Conservation (phyloP, 2,329 filamentous ascomycete species). For the Scytalidium sp. region DNA sequence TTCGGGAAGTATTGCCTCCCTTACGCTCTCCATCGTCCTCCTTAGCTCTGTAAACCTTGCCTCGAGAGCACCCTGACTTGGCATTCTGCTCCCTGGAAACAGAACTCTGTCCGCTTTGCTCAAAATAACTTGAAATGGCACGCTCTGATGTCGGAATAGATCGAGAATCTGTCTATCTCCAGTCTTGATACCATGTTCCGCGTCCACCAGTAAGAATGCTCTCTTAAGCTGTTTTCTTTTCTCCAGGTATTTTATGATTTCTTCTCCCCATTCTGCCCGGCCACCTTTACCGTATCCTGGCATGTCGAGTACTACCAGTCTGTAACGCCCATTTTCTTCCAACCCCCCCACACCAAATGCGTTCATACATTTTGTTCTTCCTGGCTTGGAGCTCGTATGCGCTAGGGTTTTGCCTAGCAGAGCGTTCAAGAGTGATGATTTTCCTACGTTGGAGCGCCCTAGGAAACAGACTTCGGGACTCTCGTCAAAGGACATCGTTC, state of each 20-base stretch:
- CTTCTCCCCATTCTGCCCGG: conserved; percentile 57
- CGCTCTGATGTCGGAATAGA: conserved; percentile 50
- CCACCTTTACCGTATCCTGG: conserved; percentile 67
- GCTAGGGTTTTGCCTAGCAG: conserved; percentile 51
- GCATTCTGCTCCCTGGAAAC: conserved; percentile 25
- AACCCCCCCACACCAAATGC: conserved; percentile 56
- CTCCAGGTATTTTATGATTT: conserved; percentile 67
- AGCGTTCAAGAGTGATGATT: conserved; percentile 64
- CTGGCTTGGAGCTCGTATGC: conserved; percentile 55
- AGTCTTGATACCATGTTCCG: conserved; percentile 60
- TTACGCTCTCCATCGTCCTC: conserved; percentile 34
- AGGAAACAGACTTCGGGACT: conserved; percentile 49
- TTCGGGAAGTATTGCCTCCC: conserved; percentile 38
- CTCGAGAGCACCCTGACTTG: conserved; percentile 28
- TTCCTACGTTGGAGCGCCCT: conserved; percentile 69
- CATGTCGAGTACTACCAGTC: conserved; percentile 64
- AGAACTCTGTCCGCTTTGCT: conserved; percentile 62
- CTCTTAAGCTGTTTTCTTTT: conserved; percentile 55
- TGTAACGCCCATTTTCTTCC: conserved; percentile 20
- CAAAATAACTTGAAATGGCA: conserved; percentile 64
- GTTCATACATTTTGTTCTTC: conserved; percentile 64
- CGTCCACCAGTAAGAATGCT: conserved; percentile 63
- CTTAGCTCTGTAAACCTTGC: conserved; percentile 33
- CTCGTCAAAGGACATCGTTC: conserved; percentile 48
- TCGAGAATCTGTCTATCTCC: conserved; percentile 55